Base-by-base conservation (phyloP, 768 basidiomycete species). In the Scleroderma bovista region DNA sequence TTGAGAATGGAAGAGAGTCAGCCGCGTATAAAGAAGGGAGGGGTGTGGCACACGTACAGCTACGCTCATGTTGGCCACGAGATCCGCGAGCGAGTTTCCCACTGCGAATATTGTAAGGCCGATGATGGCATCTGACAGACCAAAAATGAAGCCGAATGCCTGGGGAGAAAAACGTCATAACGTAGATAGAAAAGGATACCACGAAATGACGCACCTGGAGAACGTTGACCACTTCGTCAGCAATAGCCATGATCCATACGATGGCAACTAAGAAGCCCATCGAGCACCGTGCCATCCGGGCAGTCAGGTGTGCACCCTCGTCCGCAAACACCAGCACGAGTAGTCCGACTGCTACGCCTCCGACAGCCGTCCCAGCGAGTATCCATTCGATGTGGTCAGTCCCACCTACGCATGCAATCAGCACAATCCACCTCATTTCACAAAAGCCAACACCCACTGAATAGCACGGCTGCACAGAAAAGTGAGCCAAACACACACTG, bases 191-290 rank as follows among this genome's bases (percentile, higher is more conserved):
- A 6, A 9, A 5, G 16, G 12, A 0, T 19, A 24, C 16, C 3
- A 20, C n/a, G 34, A 34, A 39, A 10, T 1, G 4, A 57, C 77
- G 50, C 40, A 94, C 94, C 73, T 87, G 84, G 10, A 98, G 76
- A 11, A 97, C 84, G 43, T 86, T 79, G 26, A 98, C 93, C 2
- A 95, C 93, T 64, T 97, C 94, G 63, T 96, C 93, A 1, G 94
- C 93, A 43, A 98, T 93, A 6, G 88, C 93, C 83, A 97, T 94
- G 58, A 99, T 97, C 95, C 96, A 99, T 8, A 97, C 84, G 53
- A 97, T 80, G 3, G 93, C 77, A 23, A 95, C 86, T 19, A 84
- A 64, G 70, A 99, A 99, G 0, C 96, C 95, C 76, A 94, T 84
- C 20, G 83, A 86, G 61, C 92, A 95, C 10, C 93, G 78, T 10